Base-by-base conservation (phyloP, 352 stramenopile genomes). In the Saprolegnia parasitica region DNA sequence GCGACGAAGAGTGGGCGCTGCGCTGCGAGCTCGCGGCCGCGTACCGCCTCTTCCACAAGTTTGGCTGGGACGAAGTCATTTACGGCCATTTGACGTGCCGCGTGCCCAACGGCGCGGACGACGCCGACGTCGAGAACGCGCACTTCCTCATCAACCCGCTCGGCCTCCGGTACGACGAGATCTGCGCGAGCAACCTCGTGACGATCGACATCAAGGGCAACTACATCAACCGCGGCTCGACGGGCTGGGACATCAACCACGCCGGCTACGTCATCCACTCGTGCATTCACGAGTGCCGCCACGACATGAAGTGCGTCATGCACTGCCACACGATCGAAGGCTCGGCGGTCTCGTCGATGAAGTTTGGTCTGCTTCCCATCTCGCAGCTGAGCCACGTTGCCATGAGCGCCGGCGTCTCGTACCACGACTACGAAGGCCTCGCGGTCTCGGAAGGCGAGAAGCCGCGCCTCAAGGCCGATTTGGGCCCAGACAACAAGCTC, bases 81-180 rank as follows among this genome's bases (percentile, higher is more conserved):
- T 72, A 67, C 57, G 61, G 61, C 57, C 66, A 72, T 46, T 45
- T 72, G 20, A 72, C 66, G 32, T 62, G 56, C 49, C 52, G 56
- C 26, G 61, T 72, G 5, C 66, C 66, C 29, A 65, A 52, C 39
- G 61, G 39, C 16, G 56, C 56, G 16, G 61, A 72, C 40, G 66
- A 72, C 39, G 9, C 13, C 18, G 57, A 72, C 42, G 42, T 67
- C 40, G 45, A 67, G 6, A 65, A 65, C 35, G 54, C 66, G 20
- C 57, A 72, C 32, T 72, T 72, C 26, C 56, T 72, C 39, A 72
- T 72, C 50, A 72, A 72, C 47, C 66, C 66, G 18, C 57, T 72
- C 16, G 66, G 66, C 42, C 54, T 72, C n/a, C 66, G 66, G 26
- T 72, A 67, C 45, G 57, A 72, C 37, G 66, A 72, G 39, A 67